phyloP scores from a whole-genome alignment of 2,329 filamentous ascomycete species.

The Aspergillus oerlinghausenensis region DNA sequence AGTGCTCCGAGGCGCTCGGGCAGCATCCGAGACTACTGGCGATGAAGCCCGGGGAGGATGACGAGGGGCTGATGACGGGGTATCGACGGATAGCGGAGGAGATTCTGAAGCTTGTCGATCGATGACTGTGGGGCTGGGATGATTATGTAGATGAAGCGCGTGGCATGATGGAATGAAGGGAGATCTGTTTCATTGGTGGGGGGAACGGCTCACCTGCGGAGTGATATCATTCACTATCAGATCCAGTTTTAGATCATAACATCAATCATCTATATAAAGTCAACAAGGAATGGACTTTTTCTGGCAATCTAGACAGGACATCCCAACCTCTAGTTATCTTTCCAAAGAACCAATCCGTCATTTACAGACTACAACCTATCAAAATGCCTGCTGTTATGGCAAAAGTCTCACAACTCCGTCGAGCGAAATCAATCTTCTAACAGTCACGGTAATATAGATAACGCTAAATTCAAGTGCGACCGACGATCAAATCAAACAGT shows the following conservation, averaged over 20 bases:
- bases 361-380: neutral
- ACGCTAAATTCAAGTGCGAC: neutral
- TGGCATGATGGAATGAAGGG: neutral
- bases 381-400: neutral
- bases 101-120: conserved; percentile 26
- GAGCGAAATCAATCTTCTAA: neutral
- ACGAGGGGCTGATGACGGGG: conserved; percentile 4
- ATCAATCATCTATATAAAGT: neutral
- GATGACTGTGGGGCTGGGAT: neutral
- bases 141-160: neutral
- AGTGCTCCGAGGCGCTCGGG: conserved; percentile 11
- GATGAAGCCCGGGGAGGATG: conserved; percentile 1
- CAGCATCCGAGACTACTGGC: conserved; percentile 9
- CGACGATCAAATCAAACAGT: neutral
- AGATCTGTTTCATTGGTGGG: neutral
- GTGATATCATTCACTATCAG: neutral
- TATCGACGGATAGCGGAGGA: conserved; percentile 16
- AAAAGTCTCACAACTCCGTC: neutral
- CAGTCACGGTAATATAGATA: neutral
- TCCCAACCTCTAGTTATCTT: neutral
- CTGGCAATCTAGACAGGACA: no score
- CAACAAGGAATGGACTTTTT: neutral
- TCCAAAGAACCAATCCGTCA: neutral
- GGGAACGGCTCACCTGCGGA: neutral
- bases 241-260: neutral